Evolutionary conservation across 2,329 filamentous ascomycete species (phyloP).

Genomic region (Nemania serpens): DNA sequence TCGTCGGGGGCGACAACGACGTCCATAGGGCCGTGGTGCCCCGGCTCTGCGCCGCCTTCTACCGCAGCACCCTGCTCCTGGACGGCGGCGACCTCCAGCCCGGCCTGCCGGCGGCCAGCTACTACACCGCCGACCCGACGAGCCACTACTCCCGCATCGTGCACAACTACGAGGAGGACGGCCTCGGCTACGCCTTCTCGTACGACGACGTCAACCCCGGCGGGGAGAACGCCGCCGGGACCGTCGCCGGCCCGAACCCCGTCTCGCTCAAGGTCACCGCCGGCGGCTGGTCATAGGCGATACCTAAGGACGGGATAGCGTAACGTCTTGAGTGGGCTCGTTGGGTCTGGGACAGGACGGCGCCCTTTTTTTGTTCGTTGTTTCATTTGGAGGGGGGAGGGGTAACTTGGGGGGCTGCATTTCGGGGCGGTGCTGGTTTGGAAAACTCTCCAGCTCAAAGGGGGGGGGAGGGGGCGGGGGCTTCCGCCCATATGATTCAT

Average conservation of each 20-base stretch:
- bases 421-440: not conserved
- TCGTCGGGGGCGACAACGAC: constrained; percentile 44
- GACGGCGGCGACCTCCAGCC: constrained; percentile 55
- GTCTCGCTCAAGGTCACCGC: constrained; percentile 51
- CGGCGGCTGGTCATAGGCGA: constrained; percentile 43
- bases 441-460: not conserved
- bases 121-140: constrained; percentile 52
- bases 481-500: constrained; percentile 10
- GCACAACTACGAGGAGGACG: constrained; percentile 63
- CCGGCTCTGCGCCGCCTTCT: constrained; percentile 57
- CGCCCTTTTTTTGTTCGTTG: too few species aligned
- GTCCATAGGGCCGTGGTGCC: constrained; percentile 51
- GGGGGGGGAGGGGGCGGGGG: too few species aligned
- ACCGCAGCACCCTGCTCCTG: constrained; percentile 51
- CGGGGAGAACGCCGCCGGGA: constrained; percentile 59
- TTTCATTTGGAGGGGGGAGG: not conserved
- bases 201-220: constrained; percentile 70
- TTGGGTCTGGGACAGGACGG: too few species aligned
- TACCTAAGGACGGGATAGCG: too few species aligned
- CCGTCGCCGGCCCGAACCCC: constrained; percentile 53
- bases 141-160: constrained; percentile 65
- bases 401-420: constrained; percentile 5
- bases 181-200: constrained; percentile 67
- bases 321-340: too few species aligned
- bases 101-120: constrained; percentile 42